Percentiles rank a stretch among this genome's conserved stretches.
phyloP scores from a whole-genome alignment of 768 basidiomycete species.

The Phylloporus sp. region DNA sequence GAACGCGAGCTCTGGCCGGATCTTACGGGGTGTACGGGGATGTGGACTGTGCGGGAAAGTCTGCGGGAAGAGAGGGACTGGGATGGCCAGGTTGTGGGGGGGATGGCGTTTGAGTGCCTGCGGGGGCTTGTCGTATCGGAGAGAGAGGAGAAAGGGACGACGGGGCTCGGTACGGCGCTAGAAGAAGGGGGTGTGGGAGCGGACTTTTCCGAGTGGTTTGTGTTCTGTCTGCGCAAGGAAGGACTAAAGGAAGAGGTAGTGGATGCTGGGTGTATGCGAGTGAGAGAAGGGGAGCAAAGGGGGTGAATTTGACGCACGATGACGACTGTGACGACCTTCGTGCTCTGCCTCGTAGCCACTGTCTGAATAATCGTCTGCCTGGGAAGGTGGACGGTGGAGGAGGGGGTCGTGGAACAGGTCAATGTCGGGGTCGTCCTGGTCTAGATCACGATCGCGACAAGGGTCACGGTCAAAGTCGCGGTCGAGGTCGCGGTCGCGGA shows the following conservation, averaged over 20 bases:
- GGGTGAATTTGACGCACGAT: conserved; percentile 61
- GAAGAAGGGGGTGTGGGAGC: conserved; percentile 46
- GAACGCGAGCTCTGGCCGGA: conserved; percentile 88
- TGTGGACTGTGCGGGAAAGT: conserved; percentile 81
- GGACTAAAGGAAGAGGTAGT: conserved; percentile 59
- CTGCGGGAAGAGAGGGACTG: conserved; percentile 64
- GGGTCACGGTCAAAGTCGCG: conserved; percentile 60
- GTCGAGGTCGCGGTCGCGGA: conserved; percentile 68
- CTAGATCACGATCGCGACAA: conserved; percentile 42
- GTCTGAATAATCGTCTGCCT: conserved; percentile 73
- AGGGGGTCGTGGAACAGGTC: conserved; percentile 60
- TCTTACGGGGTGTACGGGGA: conserved; percentile 56
- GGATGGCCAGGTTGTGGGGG: conserved; percentile 50
- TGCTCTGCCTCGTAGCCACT: conserved; percentile 77
- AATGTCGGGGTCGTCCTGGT: conserved; percentile 56
- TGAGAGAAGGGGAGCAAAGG: conserved; percentile 39
- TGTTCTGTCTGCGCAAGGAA: conserved; percentile 60
- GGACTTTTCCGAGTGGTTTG: conserved; percentile 62
- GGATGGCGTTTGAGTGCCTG: conserved; percentile 49
- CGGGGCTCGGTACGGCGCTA: conserved; percentile 54
- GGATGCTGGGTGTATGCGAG: conserved; percentile 58
- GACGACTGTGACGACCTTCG: conserved; percentile 59
- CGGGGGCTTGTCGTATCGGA: conserved; percentile 64
- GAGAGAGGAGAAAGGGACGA: conserved; percentile 53
- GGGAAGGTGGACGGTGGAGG: conserved; percentile 49